These are phyloP conservation scores for Mycena galericulata DNA, from an alignment of 768 basidiomycete species.

Conservation along the genomic window DNA sequence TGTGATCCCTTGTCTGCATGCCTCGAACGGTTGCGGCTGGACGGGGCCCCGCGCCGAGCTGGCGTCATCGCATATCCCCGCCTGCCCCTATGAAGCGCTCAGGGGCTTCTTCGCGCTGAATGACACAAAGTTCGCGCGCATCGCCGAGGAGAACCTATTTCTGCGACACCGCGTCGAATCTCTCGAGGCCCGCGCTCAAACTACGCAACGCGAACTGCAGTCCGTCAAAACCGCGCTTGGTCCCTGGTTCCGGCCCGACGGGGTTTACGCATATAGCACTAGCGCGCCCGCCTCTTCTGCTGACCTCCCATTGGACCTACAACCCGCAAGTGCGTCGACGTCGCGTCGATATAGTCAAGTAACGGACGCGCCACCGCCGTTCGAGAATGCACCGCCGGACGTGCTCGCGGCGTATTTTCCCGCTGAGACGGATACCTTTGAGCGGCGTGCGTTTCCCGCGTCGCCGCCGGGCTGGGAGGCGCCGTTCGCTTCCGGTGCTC, in stretches of 20 bases:
- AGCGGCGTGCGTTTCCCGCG: slow-evolving; percentile 16
- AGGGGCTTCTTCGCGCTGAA: slow-evolving; percentile 68
- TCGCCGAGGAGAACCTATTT: slow-evolving; percentile 74
- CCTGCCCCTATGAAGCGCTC: slow-evolving; percentile 71
- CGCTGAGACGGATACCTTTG: slow-evolving; percentile 36
- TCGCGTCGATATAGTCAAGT: slow-evolving; percentile 61
- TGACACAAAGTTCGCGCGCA: slow-evolving; percentile 50
- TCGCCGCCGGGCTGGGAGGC: slow-evolving; percentile 36
- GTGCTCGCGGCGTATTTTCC: slow-evolving; percentile 52
- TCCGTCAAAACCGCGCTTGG: slow-evolving; percentile 69
- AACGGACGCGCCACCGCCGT: background rate
- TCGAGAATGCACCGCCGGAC: slow-evolving; percentile 26
- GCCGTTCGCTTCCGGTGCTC: slow-evolving; percentile 17
- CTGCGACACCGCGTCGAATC: slow-evolving; percentile 69
- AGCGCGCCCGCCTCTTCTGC: slow-evolving; percentile 28
- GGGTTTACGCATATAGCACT: slow-evolving; percentile 36
- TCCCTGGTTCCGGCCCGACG: slow-evolving; percentile 67
- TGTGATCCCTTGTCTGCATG: slow-evolving; percentile 58
- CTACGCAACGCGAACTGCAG: slow-evolving; percentile 67
- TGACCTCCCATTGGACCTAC: slow-evolving; percentile 41
- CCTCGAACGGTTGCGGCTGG: slow-evolving; percentile 66
- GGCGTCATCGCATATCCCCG: slow-evolving; percentile 48
- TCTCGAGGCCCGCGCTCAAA: slow-evolving; percentile 66
- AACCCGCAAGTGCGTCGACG: slow-evolving; percentile 41
- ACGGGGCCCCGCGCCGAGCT: slow-evolving; percentile 55